Base-by-base conservation (phyloP, 371 early-diverging fungal species). In the Saksenaea vasiformis region DNA sequence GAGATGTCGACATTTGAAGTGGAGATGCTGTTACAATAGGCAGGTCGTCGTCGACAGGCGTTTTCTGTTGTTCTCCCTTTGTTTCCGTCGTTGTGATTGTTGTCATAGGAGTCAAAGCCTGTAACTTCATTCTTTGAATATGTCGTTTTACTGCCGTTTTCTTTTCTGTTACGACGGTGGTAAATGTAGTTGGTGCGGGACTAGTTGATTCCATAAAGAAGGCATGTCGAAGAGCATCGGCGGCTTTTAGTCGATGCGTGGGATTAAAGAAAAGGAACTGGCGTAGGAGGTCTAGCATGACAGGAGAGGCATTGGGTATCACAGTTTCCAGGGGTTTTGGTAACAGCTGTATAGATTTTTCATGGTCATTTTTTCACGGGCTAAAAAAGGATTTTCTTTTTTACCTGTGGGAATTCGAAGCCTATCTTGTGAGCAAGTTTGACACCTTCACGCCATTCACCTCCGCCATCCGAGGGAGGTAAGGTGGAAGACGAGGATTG, bases 391-490 rank as follows among this genome's bases (percentile, higher is more conserved):
- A 5, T 41, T n/a, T 47, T 22, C 22, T 38, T 22, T 26, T 28
- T 60, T 70, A 82, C 79, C 67, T 70, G 66, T 26, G 89, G 90
- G 57, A 90, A 91, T 58, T 84, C 80, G 68, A 90, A 87, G 0
- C 85, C 83, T 76, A 90, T 85, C 47, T 82, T 79, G 13, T 76
- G 66, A 11, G 90, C 91, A 22, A 93, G 65, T 51, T 79, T 72
- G 24, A 85, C 61, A 3, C 93, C 93, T 58, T 88, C 87, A 24
- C 73, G 73, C 93, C 93, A 92, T 31, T 76, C 65, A 11, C 89
- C 89, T 19, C 89, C 89, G 26, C 79, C 85, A 15, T 44, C 19
- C 31, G 27, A 43, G n/a, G 35, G 14, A 35, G 37, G 39, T 13
- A 27, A 14, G 58, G 58, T 38, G 13, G 58, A 53, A 13, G 54